Conservation (phyloP, 345 rosid genomes). For the Kandelia obovata region DNA sequence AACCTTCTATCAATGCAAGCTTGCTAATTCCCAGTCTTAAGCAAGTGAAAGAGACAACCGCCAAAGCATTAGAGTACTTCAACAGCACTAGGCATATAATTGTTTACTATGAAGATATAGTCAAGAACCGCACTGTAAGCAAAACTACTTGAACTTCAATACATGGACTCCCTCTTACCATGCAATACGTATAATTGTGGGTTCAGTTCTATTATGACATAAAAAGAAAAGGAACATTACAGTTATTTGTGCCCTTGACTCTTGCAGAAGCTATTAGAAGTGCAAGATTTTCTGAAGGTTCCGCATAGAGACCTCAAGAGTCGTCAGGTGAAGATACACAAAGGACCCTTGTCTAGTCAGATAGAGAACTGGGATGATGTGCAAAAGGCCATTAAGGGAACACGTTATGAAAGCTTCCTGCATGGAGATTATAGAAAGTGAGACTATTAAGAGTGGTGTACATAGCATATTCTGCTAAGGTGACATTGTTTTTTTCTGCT, state of each 20-base stretch:
- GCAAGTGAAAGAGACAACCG: conserved; percentile 65
- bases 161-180: background rate
- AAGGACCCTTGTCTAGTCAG: conserved; percentile 61
- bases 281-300: conserved; percentile 81
- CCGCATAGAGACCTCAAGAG: conserved; percentile 65
- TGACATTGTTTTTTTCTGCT: conserved; percentile 7
- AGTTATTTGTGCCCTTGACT: background rate
- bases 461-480: conserved; percentile 11
- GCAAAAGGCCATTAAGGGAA: conserved; percentile 55
- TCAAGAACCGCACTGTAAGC: conserved; percentile 77
- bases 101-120: conserved; percentile 84
- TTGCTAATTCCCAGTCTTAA: conserved; percentile 53
- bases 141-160: conserved; percentile 1
- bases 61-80: conserved; percentile 76
- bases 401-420: conserved; percentile 55
- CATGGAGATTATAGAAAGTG: conserved; percentile 51
- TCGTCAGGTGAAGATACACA: conserved; percentile 94
- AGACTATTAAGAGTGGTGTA: conserved; percentile 26
- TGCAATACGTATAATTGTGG: background rate
- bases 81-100: conserved; percentile 72
- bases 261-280: conserved; percentile 66
- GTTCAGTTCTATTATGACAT: background rate
- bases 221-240: background rate
- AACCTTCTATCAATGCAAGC: conserved; percentile 66
- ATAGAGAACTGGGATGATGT: conserved; percentile 81